Base-by-base conservation (phyloP, 2,329 filamentous ascomycete species). In the Colletotrichum camelliae region DNA sequence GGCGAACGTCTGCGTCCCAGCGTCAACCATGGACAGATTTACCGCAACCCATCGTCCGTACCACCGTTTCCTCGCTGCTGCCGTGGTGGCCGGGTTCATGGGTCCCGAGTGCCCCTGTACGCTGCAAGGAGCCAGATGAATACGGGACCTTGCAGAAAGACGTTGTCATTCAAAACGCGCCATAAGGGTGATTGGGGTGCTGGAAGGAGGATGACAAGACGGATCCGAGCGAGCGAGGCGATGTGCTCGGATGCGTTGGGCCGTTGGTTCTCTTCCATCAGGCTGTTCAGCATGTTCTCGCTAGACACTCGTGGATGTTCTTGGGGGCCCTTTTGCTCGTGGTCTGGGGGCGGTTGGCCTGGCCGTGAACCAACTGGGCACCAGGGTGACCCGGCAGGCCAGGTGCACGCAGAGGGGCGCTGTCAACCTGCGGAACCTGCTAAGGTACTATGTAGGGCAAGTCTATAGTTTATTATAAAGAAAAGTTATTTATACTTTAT, bases 171-270 rank as follows among this genome's bases (percentile, higher is more conserved):
- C 57, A 52, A 69, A 65, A 65, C 73, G 18, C 52, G 33, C 12
- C 64, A 18, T 60, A 29, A 12, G 27, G 48, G 18, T 12, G 8
- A 24, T 33, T 37, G 27, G 16, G 37, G 58, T 15, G 64, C 55
- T 55, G 48, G 31, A 5, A 21, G n/a, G 48, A 15, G 7, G 48
- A 39, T 58, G 43, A 52, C n/a, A 52, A 62, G 73, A 69, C 70
- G 31, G n/a, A 73, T 69, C 70, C 31, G 74, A 69, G 73, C 62
- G 73, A 13, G 48, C 29, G 21, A 58, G 70, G 58, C 74, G 39
- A 65, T 29, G 70, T 70, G 65, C 70, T 76, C 67, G 70, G 74
- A 76, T 52, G 70, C 48, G 58, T 65, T 35, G 21, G 24, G 64
- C 57, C 31, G 27, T 52, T 62, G 31, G 29, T 39, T 24, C 60